phyloP scores from a whole-genome alignment of 345 rosid genomes.

The Brassica nigra region DNA sequence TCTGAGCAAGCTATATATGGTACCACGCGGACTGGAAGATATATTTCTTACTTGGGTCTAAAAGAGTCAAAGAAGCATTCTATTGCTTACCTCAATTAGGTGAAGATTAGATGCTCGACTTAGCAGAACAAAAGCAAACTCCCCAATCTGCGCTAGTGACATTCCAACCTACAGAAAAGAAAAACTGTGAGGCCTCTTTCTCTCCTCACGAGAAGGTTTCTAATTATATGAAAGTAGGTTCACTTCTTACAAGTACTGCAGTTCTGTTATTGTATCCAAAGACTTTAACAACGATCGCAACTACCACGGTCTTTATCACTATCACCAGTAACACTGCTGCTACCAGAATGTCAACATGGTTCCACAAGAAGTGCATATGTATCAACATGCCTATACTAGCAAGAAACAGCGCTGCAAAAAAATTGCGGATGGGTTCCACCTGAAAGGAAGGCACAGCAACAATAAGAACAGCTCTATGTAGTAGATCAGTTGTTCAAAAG shows the following conservation, averaged over 20 bases:
- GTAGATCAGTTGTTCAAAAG: too few species aligned
- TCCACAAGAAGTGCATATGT: conserved; percentile 91
- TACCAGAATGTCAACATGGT: conserved; percentile 80
- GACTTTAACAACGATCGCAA: conserved; percentile 70
- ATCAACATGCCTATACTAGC: conserved; percentile 95
- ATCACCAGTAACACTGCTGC: conserved; percentile 84
- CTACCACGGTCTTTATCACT: conserved; percentile 69
- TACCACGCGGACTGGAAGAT: background rate
- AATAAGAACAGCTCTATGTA: background rate
- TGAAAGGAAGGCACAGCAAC: conserved; percentile 22
- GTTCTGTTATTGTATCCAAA: conserved; percentile 90
- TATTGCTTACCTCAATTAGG: conserved; percentile 76
- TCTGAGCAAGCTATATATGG: background rate
- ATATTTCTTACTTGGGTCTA: background rate
- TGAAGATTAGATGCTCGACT: conserved; percentile 98
- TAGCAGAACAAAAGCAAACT: conserved; percentile 92
- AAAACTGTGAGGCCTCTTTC: conserved; percentile 31
- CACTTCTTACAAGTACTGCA: conserved; percentile 72
- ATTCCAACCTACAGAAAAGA: conserved; percentile 68
- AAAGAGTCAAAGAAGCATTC: background rate
- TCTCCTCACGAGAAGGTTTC: conserved; percentile 12
- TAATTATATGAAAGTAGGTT: background rate
- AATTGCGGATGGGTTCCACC: conserved; percentile 94
- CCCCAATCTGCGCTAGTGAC: conserved; percentile 98
- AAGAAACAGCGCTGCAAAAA: conserved; percentile 91